Conservation (phyloP, 2,329 filamentous ascomycete species). For the Botrytis tulipae region DNA sequence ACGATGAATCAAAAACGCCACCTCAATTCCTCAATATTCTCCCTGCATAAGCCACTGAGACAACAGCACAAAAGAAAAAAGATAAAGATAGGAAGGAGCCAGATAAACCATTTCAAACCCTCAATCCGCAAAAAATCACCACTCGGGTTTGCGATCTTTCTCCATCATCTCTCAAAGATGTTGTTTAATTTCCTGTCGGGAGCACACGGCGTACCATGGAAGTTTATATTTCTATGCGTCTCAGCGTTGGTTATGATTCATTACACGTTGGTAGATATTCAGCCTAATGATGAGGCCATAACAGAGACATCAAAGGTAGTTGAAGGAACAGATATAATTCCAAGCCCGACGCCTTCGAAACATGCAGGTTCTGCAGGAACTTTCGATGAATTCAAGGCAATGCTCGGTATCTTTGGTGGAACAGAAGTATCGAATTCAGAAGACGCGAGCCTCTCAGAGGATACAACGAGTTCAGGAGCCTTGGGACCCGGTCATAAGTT, state of each 20-base stretch:
- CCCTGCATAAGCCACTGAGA: conserved; percentile 5
- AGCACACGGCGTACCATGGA: conserved; percentile 18
- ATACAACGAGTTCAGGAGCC: background rate
- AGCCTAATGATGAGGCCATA: background rate
- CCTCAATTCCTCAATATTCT: conserved; percentile 10
- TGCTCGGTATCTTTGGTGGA: conserved; percentile 7
- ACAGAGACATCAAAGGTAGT: background rate
- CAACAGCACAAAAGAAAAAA: conserved; percentile 6
- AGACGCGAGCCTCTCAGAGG: background rate
- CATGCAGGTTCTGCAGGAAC: conserved; percentile 15
- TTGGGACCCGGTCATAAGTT: background rate
- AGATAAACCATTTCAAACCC: background rate
- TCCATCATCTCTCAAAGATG: conserved; percentile 7
- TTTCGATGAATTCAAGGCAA: conserved; percentile 21
- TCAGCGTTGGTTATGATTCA: conserved; percentile 14
- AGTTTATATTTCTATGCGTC: conserved; percentile 12
- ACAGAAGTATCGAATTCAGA: background rate
- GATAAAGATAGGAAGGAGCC: background rate
- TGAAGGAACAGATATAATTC: background rate
- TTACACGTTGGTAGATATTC: conserved; percentile 14
- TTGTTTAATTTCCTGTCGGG: conserved; percentile 4
- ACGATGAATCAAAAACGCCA: background rate
- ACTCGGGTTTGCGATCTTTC: background rate
- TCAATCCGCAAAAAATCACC: background rate
- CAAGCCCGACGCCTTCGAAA: background rate